Conservation (phyloP, 1,139 yeast species). For the Pneumocystis murina region DNA sequence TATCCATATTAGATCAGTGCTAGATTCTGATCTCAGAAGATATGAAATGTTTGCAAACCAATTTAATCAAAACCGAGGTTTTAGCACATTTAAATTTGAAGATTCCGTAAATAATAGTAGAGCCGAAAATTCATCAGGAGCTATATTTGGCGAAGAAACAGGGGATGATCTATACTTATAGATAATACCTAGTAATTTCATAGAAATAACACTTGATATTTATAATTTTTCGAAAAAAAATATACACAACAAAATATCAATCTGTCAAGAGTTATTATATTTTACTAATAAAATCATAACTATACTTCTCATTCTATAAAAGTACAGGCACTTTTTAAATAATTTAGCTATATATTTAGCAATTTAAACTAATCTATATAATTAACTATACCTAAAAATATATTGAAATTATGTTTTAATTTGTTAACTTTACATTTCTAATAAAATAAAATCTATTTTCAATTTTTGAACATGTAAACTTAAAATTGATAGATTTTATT, state of each 20-base stretch:
- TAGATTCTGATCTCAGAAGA: conserved; percentile 95
- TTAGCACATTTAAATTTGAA: conserved; percentile 31
- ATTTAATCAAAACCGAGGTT: conserved; percentile 74
- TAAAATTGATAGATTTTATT: not conserved
- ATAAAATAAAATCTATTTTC: not conserved
- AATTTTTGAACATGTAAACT: not conserved
- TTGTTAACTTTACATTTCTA: not conserved
- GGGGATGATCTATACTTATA: conserved; percentile 79
- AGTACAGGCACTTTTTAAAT: not conserved
- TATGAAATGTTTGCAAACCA: conserved; percentile 98
- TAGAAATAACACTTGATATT: not conserved
- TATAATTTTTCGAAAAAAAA: not conserved
- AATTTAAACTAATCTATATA: not conserved
- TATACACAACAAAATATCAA: not conserved
- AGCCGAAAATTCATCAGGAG: conserved; percentile 24
- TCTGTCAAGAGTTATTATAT: not conserved
- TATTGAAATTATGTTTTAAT: not conserved
- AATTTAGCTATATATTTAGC: not conserved
- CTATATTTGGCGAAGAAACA: conserved; percentile 56
- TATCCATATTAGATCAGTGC: conserved; percentile 23
- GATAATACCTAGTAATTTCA: not conserved
- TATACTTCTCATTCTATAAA: not conserved
- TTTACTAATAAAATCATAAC: not conserved
- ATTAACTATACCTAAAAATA: not conserved
- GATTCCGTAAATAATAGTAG: conserved; percentile 18